phyloP scores from a whole-genome alignment of 139 green algal species.

The Haematococcus lacustris region DNA sequence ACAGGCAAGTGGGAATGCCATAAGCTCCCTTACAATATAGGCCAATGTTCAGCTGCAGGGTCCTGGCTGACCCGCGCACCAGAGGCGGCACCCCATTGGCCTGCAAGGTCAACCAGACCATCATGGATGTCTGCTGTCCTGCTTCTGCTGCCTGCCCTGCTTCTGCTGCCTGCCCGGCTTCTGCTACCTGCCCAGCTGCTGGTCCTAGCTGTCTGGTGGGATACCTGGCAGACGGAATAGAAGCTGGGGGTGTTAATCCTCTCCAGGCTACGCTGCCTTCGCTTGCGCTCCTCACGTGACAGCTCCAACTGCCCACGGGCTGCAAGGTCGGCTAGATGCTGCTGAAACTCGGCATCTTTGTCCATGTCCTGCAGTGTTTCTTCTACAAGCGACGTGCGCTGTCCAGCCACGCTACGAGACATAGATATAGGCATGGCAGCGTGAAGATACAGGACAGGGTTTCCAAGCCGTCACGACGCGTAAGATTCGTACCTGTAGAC shows the following conservation, averaged over 20 bases:
- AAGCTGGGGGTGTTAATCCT: conserved; percentile 26
- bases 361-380: conserved; percentile 70
- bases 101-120: conserved; percentile 8
- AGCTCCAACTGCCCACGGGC: conserved; percentile 57
- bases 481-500: no score
- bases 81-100: conserved; percentile 29
- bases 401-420: no score
- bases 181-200: no score
- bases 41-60: conserved; percentile 94
- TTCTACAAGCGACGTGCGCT: conserved; percentile 71
- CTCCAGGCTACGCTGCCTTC: conserved; percentile 59
- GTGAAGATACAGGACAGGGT: no score
- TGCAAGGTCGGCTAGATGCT: conserved; percentile 24
- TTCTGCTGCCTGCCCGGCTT: no score
- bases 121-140: no score
- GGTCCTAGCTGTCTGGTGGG: no score
- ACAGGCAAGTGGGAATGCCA: no score
- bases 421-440: no score
- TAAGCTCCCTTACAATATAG: no score
- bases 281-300: conserved; percentile 57
- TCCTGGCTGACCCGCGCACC: conserved; percentile 40
- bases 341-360: conserved; percentile 53
- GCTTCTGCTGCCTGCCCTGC: no score
- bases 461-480: no score
- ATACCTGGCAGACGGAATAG: neutral